Evolutionary conservation across 257 asterid species (phyloP), one percentile per base, ranked within the genome.

Genomic region (Misopates orontium): DNA sequence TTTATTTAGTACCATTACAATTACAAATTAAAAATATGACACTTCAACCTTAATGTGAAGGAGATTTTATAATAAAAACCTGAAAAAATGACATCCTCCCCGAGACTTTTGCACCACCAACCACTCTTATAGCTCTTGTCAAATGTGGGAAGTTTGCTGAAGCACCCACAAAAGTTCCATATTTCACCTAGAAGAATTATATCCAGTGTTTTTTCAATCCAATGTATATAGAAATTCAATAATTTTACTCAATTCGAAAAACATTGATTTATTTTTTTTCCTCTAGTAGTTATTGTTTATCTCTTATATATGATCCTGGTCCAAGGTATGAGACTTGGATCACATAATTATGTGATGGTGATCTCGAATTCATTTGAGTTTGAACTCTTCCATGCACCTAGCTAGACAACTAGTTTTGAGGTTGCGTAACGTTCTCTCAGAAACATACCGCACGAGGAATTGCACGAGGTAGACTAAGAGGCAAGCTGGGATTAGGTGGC

Each of bases 91-190:
- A 11, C 53, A 50, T 65, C 40, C 74, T 62, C 4, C 77, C 79
- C 0, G 50, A 7, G 44, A 58, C 32, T 10, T 18, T 48, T 4
- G 54, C 8, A 12, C 67, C 61, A 41, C 24, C 79, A 47, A 69
- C 77, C 25, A 62, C 49, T 60, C 56, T 62, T 5, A 69, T 11
- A 23, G 76, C 82, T 40, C 53, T 51, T 52, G 76, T 51, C 51
- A 79, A 41, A 23, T 55, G 75, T 3, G 87, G 83, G 67, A 78
- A 67, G 67, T 70, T 66, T 48, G 85, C 83, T 11, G 87, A 60
- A 16, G 80, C 71, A n/a, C 82, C 77, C 10, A 55, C 52, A 72
- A 84, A 81, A 17, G 83, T 57, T 62, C 90, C 90, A 60, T 81
- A 81, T 20, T 66, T 76, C 66, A 51, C 74, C 85, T 79, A 62